Evolutionary conservation across 768 basidiomycete genomes (phyloP).

Genomic region (Albatrellus ellisii): DNA sequence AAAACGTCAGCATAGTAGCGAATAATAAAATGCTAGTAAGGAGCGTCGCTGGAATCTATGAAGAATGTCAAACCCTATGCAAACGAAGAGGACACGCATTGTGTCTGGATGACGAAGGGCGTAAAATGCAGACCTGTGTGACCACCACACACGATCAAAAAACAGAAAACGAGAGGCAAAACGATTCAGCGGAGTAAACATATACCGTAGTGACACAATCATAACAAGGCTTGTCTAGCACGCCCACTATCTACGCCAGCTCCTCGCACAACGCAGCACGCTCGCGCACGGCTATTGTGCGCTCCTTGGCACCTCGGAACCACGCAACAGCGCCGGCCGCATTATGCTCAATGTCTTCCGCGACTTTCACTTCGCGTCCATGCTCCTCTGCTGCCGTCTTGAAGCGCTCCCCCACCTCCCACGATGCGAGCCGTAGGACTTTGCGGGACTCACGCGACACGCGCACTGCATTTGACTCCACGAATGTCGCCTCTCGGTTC

Average conservation of each 20-base stretch:
- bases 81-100: too few relatives aligned
- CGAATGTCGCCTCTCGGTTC: slow-evolving; percentile 39
- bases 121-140: too few relatives aligned
- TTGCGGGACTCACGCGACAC: slow-evolving; percentile 83
- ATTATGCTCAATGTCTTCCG: slow-evolving; percentile 64
- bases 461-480: slow-evolving; percentile 54
- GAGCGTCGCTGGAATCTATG: too few relatives aligned
- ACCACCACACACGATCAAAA: neutral
- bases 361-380: slow-evolving; percentile 58
- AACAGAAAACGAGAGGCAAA: neutral
- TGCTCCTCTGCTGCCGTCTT: slow-evolving; percentile 68
- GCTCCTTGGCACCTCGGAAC: slow-evolving; percentile 44
- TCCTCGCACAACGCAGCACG: slow-evolving; percentile 6
- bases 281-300: slow-evolving; percentile 28
- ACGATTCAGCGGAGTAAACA: neutral
- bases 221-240: neutral
- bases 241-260: neutral
- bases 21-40: too few relatives aligned
- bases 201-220: neutral
- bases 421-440: slow-evolving; percentile 80
- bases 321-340: slow-evolving; percentile 59
- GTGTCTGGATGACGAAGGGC: too few relatives aligned
- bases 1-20: too few relatives aligned
- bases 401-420: slow-evolving; percentile 82
- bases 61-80: too few relatives aligned